Base-by-base conservation (phyloP, 345 rosid species). In the Linum usitatissimum region DNA sequence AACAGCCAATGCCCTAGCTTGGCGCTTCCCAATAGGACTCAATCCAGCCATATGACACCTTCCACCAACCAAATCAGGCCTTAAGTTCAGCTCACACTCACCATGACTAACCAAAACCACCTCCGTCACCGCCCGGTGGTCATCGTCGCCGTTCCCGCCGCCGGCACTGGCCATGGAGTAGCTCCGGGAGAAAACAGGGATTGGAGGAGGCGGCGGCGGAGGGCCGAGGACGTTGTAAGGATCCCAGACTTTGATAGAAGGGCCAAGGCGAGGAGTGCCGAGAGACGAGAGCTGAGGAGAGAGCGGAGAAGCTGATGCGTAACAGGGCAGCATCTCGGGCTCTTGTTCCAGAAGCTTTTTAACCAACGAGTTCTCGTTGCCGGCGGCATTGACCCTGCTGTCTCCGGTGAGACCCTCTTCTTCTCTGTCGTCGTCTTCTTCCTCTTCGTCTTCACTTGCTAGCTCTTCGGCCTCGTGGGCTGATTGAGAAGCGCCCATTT, bases 241-340 rank as follows among this genome's bases (percentile, higher is more conserved):
- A 70, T 92, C 98, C 96, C 95, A 92, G 6, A 92, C 96, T 67
- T 86, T 89, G 74, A 89, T 91, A 0, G 95, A 84, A 0, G 97
- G 96, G 0, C 96, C 96, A 64, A 91, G 74, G 57, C 96, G 78
- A 5, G 96, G 96, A 36, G 98, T 91, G 8, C 96, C 98, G 49
- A 88, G 75, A 30, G 90, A 76, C 21, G 98, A 92, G 18, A 83
- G 78, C 80, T 92, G 98, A 3, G 98, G 96, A 2, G 95, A 89
- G 31, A 92, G 83, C 3, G 98, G 98, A 10, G 97, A 83, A 13
- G 96, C 96, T 13, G 96, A 91, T 30, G 96, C 83, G 80, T 91
- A 78, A 69, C 90, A 91, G 1, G 96, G 96, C n/a, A 88, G 65
- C 79, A 91, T 84, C 74, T 91, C 97, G 0, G 96, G 96, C 23